Base-by-base conservation (phyloP, 371 early-diverging fungal genomes). In the Apophysomyces trapeziformis region DNA sequence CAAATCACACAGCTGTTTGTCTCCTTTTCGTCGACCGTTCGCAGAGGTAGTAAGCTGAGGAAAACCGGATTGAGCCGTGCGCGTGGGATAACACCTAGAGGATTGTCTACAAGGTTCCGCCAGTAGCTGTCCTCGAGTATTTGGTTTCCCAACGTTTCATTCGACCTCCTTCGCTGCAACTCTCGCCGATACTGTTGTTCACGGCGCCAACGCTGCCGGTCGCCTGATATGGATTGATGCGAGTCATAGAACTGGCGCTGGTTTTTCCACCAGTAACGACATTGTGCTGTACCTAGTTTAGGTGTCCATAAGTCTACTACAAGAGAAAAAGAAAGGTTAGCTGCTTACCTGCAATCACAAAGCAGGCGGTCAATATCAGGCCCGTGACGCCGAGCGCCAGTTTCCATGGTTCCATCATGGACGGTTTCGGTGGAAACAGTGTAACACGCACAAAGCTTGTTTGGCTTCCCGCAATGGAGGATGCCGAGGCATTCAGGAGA, bases 371-470 rank as follows among this genome's bases (percentile, higher is more conserved):
- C 5, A 85, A 60, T 36, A 85, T 75, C 5, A 79, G 68, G 16
- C 76, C 78, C 26, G 83, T 71, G 5, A 83, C 68, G 36, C 83
- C 69, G 41, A 85, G 54, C 2, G 82, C 78, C 72, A 84, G 81
- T 70, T 85, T 81, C 86, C 86, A 85, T 26, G 78, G 73, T 26
- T 80, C 75, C 1, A 84, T 57, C 38, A 63, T 35, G 13, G 75
- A 70, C 8, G 54, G 56, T 14, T 63, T 46, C 7, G 63, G 44
- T 4, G 82, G 77, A 63, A 66, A 65, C 18, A 81, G 38, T 6
- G 66, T 70, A 11, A 76, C 72, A 11, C 73, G 70, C 21, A 66
- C 61, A 32, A 77, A 62, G 3, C 46, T 57, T 36, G 37, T 41
- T 13, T 11, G 45, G 7, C 16, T 32, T 0, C 62, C 65, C 36